Conservation (phyloP, 2,329 filamentous ascomycete genomes). For the Neurospora crassa region DNA sequence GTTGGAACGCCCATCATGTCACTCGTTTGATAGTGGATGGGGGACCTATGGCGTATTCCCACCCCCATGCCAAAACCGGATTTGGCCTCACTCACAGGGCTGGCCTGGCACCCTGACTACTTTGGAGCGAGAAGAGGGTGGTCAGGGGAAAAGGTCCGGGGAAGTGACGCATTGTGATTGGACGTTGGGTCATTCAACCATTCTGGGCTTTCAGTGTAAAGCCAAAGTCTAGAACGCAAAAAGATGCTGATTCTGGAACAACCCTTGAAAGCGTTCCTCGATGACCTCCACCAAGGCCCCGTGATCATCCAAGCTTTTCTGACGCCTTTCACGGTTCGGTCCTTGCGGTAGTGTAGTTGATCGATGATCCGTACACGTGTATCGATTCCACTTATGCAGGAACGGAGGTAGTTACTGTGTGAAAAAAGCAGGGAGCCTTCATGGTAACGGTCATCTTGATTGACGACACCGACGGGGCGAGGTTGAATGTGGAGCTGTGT, state of each 20-base stretch:
- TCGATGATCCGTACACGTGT: too few species aligned
- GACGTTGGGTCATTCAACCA: not conserved
- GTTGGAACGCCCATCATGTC: not conserved
- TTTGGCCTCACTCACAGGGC: constrained; percentile 2
- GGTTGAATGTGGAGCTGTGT: too few species aligned
- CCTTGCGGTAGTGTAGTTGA: too few species aligned
- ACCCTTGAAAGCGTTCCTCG: not conserved
- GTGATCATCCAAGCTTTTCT: not conserved
- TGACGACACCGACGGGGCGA: too few species aligned
- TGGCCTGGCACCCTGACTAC: not conserved
- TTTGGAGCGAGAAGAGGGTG: not conserved
- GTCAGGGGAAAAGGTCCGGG: not conserved
- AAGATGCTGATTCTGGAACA: not conserved
- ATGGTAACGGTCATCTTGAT: too few species aligned
- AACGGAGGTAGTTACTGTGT: too few species aligned
- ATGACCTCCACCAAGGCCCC: too few species aligned
- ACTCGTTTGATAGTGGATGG: not conserved
- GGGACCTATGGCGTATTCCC: not conserved
- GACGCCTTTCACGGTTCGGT: not conserved
- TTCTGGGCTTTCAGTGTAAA: not conserved
- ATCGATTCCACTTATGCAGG: too few species aligned
- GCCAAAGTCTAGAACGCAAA: not conserved
- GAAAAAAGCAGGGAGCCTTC: too few species aligned
- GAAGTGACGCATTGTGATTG: not conserved
- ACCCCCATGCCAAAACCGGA: constrained; percentile 6